phyloP scores from a whole-genome alignment of 805 yeast genomes.

The Cyberlindnera suaveolens region DNA sequence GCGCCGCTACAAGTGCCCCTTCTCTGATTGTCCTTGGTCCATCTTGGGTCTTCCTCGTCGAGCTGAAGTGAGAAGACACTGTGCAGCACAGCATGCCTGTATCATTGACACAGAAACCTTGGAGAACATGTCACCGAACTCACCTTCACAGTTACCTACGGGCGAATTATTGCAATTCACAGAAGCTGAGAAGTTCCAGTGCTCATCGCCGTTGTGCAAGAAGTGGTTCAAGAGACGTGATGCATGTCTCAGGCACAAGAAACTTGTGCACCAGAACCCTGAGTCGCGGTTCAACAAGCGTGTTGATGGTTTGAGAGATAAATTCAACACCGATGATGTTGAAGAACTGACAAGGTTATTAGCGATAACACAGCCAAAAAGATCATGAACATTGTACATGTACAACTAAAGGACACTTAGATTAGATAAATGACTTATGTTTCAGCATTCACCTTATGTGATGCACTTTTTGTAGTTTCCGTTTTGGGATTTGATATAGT shows the following conservation, averaged over 20 bases:
- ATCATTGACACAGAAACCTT: slow-evolving; percentile 3
- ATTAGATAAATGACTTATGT: no score
- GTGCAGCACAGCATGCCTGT: slow-evolving; percentile 37
- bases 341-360: slow-evolving; percentile 2
- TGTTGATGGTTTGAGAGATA: slow-evolving; percentile 6
- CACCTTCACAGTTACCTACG: background rate
- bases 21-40: slow-evolving; percentile 41
- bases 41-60: slow-evolving; percentile 42
- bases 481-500: no score
- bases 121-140: background rate
- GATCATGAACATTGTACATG: background rate
- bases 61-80: slow-evolving; percentile 44
- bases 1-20: slow-evolving; percentile 40
- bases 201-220: slow-evolving; percentile 34
- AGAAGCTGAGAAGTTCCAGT: slow-evolving; percentile 12
- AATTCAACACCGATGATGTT: slow-evolving; percentile 4
- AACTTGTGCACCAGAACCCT: slow-evolving; percentile 40
- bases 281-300: slow-evolving; percentile 36
- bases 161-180: background rate
- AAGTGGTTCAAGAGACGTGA: slow-evolving; percentile 47
- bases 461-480: no score
- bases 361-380: background rate
- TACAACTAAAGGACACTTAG: no score
- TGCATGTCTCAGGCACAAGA: slow-evolving; percentile 45
- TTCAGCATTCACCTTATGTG: no score